phyloP scores from a whole-genome alignment of 495 filamentous ascomycete genomes.

The Sabuloglossum arenarium region DNA sequence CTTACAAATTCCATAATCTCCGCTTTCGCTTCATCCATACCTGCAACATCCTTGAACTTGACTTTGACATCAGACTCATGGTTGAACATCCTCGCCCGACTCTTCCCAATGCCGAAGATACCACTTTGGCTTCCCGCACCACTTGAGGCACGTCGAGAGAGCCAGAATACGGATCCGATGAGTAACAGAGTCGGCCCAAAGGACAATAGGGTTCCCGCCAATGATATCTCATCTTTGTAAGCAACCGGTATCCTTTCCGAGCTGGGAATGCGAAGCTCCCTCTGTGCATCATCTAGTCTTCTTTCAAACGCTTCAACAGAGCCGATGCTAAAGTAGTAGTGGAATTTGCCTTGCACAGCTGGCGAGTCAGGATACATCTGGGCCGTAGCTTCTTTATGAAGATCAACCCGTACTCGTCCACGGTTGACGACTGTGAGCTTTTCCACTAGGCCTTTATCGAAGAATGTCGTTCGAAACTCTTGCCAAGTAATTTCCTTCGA shows the following conservation, averaged over 20 bases:
- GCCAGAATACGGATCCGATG: slow-evolving; percentile 54
- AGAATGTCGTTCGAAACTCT: slow-evolving; percentile 76
- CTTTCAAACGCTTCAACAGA: slow-evolving; percentile 85
- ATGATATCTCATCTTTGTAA: slow-evolving; percentile 57
- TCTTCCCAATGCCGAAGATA: slow-evolving; percentile 89
- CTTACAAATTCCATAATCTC: slow-evolving; percentile 99
- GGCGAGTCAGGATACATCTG: slow-evolving; percentile 66
- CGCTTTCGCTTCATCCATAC: slow-evolving; percentile 94
- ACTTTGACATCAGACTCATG: slow-evolving; percentile 89
- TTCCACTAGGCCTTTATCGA: slow-evolving; percentile 90
- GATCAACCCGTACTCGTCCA: slow-evolving; percentile 56
- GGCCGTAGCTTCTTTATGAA: slow-evolving; percentile 61
- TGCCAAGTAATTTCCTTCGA: slow-evolving; percentile 87
- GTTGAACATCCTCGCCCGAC: slow-evolving; percentile 88
- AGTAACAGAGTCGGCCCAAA: slow-evolving; percentile 80
- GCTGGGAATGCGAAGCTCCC: slow-evolving; percentile 63
- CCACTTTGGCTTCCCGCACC: slow-evolving; percentile 49
- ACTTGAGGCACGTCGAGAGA: slow-evolving; percentile 43
- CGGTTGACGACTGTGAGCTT: slow-evolving; percentile 65
- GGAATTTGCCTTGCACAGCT: slow-evolving; percentile 44
- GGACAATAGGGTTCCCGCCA: slow-evolving; percentile 39
- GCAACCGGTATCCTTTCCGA: slow-evolving; percentile 76
- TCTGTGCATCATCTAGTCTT: slow-evolving; percentile 67
- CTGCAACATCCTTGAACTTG: slow-evolving; percentile 92
- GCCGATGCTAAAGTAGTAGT: slow-evolving; percentile 90